Evolutionary conservation across 148 eudicot species (phyloP), one percentile per base, ranked within the genome.

Genomic region (Pharnaceum exiguum): DNA sequence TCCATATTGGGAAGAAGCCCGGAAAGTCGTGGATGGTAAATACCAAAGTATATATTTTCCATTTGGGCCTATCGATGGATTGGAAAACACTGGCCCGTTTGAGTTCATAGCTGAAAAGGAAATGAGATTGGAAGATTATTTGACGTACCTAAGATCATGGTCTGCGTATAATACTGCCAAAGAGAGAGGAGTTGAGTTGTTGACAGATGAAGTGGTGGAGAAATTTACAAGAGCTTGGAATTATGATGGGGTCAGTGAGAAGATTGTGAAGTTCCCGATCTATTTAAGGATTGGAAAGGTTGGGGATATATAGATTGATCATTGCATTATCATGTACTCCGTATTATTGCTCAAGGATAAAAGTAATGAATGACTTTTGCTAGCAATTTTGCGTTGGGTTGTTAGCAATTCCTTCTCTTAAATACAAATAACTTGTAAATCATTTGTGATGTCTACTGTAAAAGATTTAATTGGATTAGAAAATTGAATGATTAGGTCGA

Each of bases 101-200:
- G 81, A 79, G 78, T 89, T 89, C 32, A 58, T 42, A 36, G 62
- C 71, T 0, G 83, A 78, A 75, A 78, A 57, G 51, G 30, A 51
- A 53, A 79, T 86, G 95, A 71, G 61, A 24, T 76, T 90, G 70
- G 91, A 82, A 11, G 83, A 69, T 4, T 80, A 6, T 54, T 31
- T 90, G 10, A 67, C 73, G 32, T 87, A 82, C 46, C 31, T 84
- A 42, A 74, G 63, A 65, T 90, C 97, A 7, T 76, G 82, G 89
- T 90, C 97, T 4, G 91, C 91, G 1, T 90, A 84, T 59, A 79
- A 78, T 39, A 82, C 82, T 10, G 95, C 91, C 0, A 77, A 69
- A 62, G 95, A 79, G 46, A 84, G 78, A 23, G 97, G 91, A 12
- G 85, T 87, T 3, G 95, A 86, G 74, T 57, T 90, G 36, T 43